Evolutionary conservation across 768 basidiomycete genomes (phyloP).

Genomic region (Tulasnella calospora): DNA sequence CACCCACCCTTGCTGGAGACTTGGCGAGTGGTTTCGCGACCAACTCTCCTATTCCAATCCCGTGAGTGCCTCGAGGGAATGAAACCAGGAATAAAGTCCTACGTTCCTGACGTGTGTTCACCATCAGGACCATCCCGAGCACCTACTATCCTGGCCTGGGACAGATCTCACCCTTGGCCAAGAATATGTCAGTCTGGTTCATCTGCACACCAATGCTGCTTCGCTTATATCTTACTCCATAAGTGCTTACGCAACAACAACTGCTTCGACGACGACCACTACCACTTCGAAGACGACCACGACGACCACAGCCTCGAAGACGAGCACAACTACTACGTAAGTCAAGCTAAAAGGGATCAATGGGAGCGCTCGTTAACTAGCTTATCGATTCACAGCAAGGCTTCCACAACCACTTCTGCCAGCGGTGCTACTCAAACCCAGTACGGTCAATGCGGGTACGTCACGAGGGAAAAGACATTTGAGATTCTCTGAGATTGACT

Average conservation of each 20-base stretch:
- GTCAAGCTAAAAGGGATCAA: not conserved
- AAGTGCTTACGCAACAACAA: not conserved
- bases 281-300: slow-evolving; percentile 4
- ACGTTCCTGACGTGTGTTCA: not conserved
- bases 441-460: slow-evolving; percentile 20
- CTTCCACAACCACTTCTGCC: not conserved
- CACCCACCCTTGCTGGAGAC: slow-evolving; percentile 31
- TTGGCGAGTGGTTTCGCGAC: slow-evolving; percentile 21
- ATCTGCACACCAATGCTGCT: not conserved
- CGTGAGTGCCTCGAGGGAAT: slow-evolving; percentile 11
- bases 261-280: slow-evolving; percentile 3
- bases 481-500: not conserved
- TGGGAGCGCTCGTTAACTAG: not conserved
- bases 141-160: slow-evolving; percentile 24
- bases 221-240: not conserved
- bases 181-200: slow-evolving; percentile 8
- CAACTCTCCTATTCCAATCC: slow-evolving; percentile 23
- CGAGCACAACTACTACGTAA: not conserved
- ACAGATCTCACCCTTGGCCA: slow-evolving; percentile 1
- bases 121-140: slow-evolving; percentile 20
- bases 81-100: not conserved
- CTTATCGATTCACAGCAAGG: not conserved
- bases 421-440: not conserved
- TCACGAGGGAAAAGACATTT: not conserved
- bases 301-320: not conserved